These are phyloP conservation scores for Cinnamomum chago DNA, from an alignment of 164 flowering plant species.

Conservation along the genomic window DNA sequence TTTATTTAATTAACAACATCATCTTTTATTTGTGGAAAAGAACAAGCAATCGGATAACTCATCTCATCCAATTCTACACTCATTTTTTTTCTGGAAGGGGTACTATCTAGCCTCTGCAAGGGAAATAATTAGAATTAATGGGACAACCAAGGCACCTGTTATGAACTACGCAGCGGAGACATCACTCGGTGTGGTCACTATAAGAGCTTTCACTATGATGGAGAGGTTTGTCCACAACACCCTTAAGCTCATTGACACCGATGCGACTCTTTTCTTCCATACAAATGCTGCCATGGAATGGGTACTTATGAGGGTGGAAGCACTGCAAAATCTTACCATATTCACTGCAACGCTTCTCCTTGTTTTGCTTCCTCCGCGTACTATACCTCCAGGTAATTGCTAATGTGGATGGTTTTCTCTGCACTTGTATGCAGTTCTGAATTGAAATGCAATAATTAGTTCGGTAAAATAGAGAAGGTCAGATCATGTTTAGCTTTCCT, in stretches of 20 bases:
- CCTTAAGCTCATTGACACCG: slow-evolving; percentile 58
- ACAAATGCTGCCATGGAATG: slow-evolving; percentile 78
- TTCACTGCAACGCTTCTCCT: slow-evolving; percentile 58
- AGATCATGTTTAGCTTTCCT: not conserved
- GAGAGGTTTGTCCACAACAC: slow-evolving; percentile 48
- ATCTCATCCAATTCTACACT: not conserved
- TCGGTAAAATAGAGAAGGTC: not conserved
- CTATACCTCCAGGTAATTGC: slow-evolving; percentile 54
- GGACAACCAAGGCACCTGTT: slow-evolving; percentile 88
- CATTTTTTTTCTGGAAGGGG: slow-evolving; percentile 26
- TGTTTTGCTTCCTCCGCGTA: slow-evolving; percentile 51
- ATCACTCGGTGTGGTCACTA: slow-evolving; percentile 67
- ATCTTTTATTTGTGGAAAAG: not conserved
- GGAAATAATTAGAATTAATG: slow-evolving; percentile 71
- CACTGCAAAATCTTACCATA: slow-evolving; percentile 62
- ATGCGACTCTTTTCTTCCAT: slow-evolving; percentile 62
- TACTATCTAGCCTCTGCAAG: slow-evolving; percentile 69
- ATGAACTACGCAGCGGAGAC: slow-evolving; percentile 83
- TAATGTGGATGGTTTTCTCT: too few relatives aligned
- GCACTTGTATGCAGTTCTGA: not conserved
- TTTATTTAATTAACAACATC: not conserved
- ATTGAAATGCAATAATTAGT: not conserved
- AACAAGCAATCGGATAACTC: not conserved
- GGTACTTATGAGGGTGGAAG: slow-evolving; percentile 63
- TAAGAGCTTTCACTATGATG: slow-evolving; percentile 59